Percentiles rank a stretch among this genome's conserved stretches.
Evolutionary conservation across 1,139 yeast species (phyloP).

Genomic region (Blastobotrys raffinosifermentans): DNA sequence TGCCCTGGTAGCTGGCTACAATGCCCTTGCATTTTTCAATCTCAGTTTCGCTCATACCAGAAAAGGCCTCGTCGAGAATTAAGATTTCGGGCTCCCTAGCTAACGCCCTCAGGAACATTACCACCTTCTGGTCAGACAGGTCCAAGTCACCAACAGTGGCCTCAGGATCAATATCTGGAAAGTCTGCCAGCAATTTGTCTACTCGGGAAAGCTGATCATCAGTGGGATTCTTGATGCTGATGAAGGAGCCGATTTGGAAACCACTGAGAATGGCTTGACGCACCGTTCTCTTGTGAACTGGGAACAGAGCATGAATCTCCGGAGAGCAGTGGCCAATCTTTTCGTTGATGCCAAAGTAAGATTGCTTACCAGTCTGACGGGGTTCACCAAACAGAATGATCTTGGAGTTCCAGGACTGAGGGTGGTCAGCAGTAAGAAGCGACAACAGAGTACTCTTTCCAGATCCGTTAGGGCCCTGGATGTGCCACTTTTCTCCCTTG

Average conservation of each 20-base stretch:
- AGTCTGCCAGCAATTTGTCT: slow-evolving; percentile 23
- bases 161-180: slow-evolving; percentile 33
- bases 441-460: slow-evolving; percentile 89
- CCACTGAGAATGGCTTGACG: slow-evolving; percentile 68
- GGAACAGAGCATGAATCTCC: slow-evolving; percentile 81
- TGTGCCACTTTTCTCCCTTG: slow-evolving; percentile 79
- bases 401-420: slow-evolving; percentile 84
- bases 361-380: slow-evolving; percentile 70
- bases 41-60: slow-evolving; percentile 74
- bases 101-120: slow-evolving; percentile 67
- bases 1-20: slow-evolving; percentile 58
- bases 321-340: slow-evolving; percentile 88
- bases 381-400: slow-evolving; percentile 58
- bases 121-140: slow-evolving; percentile 73
- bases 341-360: slow-evolving; percentile 72
- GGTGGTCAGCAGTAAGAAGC: slow-evolving; percentile 87
- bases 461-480: slow-evolving; percentile 84
- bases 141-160: slow-evolving; percentile 47
- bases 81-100: slow-evolving; percentile 70
- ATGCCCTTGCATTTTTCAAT: slow-evolving; percentile 60
- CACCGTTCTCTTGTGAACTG: slow-evolving; percentile 47
- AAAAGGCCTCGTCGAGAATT: slow-evolving; percentile 87
- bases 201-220: slow-evolving; percentile 35
- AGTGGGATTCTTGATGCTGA: slow-evolving; percentile 37
- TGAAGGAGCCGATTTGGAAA: slow-evolving; percentile 55